phyloP scores from a whole-genome alignment of 306 rosid genomes.

The Sophora flavescens region DNA sequence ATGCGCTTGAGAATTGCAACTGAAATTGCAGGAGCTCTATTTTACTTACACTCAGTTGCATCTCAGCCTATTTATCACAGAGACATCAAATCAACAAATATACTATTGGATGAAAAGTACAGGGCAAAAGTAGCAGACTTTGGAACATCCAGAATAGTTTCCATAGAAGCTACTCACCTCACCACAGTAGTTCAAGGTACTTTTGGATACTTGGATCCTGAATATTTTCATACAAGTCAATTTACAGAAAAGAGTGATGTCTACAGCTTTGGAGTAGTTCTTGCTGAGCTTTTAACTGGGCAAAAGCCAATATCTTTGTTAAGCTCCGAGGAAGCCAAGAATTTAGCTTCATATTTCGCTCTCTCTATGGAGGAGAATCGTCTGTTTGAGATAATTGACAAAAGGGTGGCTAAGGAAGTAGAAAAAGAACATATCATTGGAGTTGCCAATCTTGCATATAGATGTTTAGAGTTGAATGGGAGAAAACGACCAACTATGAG shows the following conservation, averaged over 20 bases:
- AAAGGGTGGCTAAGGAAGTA: conserved; percentile 22
- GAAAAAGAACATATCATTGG: conserved; percentile 29
- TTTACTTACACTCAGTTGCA: conserved; percentile 48
- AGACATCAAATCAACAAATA: conserved; percentile 50
- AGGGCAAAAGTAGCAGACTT: conserved; percentile 50
- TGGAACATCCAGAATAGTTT: conserved; percentile 46
- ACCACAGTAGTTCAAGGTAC: conserved; percentile 44
- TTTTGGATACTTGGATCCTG: conserved; percentile 48
- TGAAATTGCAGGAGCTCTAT: conserved; percentile 44
- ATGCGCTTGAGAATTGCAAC: conserved; percentile 41
- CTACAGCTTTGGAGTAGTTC: conserved; percentile 45
- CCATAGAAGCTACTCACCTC: conserved; percentile 41
- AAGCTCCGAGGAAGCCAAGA: conserved; percentile 22
- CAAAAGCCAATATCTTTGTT: conserved; percentile 29
- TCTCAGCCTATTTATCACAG: conserved; percentile 48
- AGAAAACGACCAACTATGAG: conserved; percentile 54
- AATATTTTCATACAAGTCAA: conserved; percentile 44
- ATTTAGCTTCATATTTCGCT: conserved; percentile 45
- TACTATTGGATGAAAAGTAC: conserved; percentile 46
- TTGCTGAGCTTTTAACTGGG: conserved; percentile 39
- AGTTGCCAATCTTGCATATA: conserved; percentile 52
- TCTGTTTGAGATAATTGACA: conserved; percentile 46
- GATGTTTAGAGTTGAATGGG: conserved; percentile 51
- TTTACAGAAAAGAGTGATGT: conserved; percentile 48
- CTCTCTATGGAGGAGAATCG: conserved; percentile 6